These are phyloP conservation scores for Senna tora DNA, from an alignment of 306 rosid species.

Conservation along the genomic window DNA sequence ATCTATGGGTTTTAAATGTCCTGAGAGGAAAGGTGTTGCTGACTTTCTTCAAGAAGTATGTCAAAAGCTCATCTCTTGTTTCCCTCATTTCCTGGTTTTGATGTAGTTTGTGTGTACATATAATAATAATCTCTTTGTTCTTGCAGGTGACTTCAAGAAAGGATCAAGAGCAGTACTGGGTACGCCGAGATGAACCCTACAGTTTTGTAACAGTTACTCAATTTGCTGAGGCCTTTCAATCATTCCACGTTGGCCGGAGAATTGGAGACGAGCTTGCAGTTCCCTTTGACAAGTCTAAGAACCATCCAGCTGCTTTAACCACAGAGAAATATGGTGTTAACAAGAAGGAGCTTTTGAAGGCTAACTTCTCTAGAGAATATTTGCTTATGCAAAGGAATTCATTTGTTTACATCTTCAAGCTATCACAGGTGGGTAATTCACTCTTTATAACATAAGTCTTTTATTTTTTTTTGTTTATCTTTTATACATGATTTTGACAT, in stretches of 20 bases:
- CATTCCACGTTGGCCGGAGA: slow-evolving; percentile 47
- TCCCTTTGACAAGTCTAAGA: slow-evolving; percentile 50
- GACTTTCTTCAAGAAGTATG: slow-evolving; percentile 63
- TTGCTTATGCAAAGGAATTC: slow-evolving; percentile 56
- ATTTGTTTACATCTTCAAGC: slow-evolving; percentile 49
- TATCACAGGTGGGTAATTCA: slow-evolving; percentile 37
- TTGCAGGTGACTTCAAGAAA: slow-evolving; percentile 54
- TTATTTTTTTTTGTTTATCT: background rate
- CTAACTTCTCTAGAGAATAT: slow-evolving; percentile 50
- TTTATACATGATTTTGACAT: slow-evolving; percentile 10
- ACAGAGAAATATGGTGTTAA: slow-evolving; percentile 41
- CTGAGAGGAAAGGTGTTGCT: slow-evolving; percentile 57
- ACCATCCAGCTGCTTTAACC: slow-evolving; percentile 55
- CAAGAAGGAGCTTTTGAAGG: slow-evolving; percentile 50
- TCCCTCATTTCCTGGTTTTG: background rate
- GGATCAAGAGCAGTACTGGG: slow-evolving; percentile 61
- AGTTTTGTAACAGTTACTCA: slow-evolving; percentile 46
- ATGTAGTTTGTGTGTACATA: background rate
- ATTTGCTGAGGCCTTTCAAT: slow-evolving; percentile 51
- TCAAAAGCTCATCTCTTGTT: background rate
- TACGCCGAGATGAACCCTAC: slow-evolving; percentile 43
- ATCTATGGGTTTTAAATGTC: slow-evolving; percentile 55
- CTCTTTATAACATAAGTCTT: background rate
- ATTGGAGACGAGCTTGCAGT: slow-evolving; percentile 41
- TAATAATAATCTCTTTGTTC: background rate